Evolutionary conservation across 305 asterid genomes (phyloP), one percentile per base, ranked within the genome.

Genomic region (Fraxinus latifolia): DNA sequence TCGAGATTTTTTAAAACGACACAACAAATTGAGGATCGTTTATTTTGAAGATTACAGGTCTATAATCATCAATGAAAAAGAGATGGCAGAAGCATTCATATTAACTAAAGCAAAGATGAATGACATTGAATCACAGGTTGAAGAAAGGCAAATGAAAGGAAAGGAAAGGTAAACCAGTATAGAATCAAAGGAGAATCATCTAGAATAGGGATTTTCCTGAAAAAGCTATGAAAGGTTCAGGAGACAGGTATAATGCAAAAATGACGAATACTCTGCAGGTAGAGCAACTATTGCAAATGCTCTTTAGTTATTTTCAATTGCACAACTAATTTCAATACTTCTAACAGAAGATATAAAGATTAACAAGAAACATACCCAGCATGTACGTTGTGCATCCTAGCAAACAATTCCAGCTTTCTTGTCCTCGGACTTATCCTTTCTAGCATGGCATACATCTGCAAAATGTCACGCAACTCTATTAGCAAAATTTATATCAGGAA

Each of bases 351-450:
- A 71, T 77, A 12, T 29, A 77, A 72, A 72, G 42, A 78, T 44
- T 62, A 83, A 81, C 71, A 81, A 88, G 85, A 85, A 84, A 82
- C 89, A 84, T 93, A 96, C 99, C 99, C 99, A 39, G 95, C 90
- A 79, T 96, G 97, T 53, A 89, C 93, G 36, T 94, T 96, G 89
- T 96, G 98, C 97, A 93, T 89, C 89, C 99, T 88, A 8, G 99
- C 99, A 89, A 96, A 96, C 88, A 96, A 85, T 91, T 96, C 99
- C 89, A 96, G 90, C 90, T 96, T 96, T 87, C 99, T 91, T 58
- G 99, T 94, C 88, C 98, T 86, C 25, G 98, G 98, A 92, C 98
- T 96, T 79, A 96, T 85, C 86, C 98, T 89, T 89, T 96, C 98
- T 84, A 96, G 88, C 98, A 96, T 89, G 31, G 98, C 86, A 85